phyloP scores from a whole-genome alignment of 148 eudicot species.

The Diospyros lotus region DNA sequence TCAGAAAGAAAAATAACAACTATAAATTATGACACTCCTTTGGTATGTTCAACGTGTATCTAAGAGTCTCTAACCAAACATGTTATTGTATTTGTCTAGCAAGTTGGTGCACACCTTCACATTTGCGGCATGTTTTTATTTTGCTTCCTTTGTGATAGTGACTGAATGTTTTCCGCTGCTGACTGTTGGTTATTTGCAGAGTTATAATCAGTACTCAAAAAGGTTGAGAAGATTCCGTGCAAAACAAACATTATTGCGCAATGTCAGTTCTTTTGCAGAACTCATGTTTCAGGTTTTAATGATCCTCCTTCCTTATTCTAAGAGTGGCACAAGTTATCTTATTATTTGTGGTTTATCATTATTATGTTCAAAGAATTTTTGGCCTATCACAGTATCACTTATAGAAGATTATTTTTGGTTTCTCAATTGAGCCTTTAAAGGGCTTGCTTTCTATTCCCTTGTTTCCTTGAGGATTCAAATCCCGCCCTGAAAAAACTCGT shows the following conservation, averaged over 20 bases:
- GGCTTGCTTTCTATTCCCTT: neutral
- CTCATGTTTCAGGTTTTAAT: slow-evolving; percentile 39
- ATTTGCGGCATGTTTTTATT: too few relatives aligned
- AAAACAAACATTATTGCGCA: slow-evolving; percentile 34
- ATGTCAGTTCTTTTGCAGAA: slow-evolving; percentile 42
- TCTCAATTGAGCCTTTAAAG: neutral
- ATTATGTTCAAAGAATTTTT: too few relatives aligned
- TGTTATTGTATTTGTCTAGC: neutral
- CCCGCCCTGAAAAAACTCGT: neutral
- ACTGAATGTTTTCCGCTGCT: neutral
- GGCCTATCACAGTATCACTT: too few relatives aligned
- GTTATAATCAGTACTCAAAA: slow-evolving; percentile 24
- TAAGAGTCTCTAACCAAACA: too few relatives aligned
- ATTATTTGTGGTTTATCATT: neutral
- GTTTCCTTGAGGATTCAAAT: neutral
- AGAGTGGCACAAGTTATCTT: neutral
- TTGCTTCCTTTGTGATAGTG: neutral
- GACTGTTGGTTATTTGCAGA: slow-evolving; percentile 25
- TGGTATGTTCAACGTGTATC: too few relatives aligned
- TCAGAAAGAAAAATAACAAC: too few relatives aligned
- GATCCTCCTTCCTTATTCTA: neutral
- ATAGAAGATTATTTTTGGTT: neutral
- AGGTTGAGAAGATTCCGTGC: slow-evolving; percentile 34
- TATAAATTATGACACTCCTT: too few relatives aligned
- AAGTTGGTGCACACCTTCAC: neutral